Base-by-base conservation (phyloP, 2,329 filamentous ascomycete genomes). In the Paramyrothecium sp. region DNA sequence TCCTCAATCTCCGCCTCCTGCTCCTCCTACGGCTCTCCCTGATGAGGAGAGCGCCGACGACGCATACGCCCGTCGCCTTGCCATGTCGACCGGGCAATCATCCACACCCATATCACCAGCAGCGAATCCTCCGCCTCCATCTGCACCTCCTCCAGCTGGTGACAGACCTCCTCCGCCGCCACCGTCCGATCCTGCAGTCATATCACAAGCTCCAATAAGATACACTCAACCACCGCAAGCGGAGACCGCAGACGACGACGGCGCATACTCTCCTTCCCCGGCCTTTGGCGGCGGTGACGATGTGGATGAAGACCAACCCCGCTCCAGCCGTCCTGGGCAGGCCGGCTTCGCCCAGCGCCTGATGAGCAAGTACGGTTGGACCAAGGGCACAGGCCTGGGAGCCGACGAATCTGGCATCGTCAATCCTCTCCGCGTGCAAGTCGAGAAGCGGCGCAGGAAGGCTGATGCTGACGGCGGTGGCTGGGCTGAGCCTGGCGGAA, bases 301-400 rank as follows among this genome's bases (percentile, higher is more conserved):
- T 20, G 55, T 55, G 67, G 71, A 69, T 21, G 73, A 77, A 63
- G 71, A 74, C 38, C 82, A 77, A 17, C 60, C 58, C 51, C 84
- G 85, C 41, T 88, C 88, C 47, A 84, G 78, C 56, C 86, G 88
- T 3, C 92, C 92, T 0, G 91, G 92, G 17, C 90, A 96, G 72
- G 84, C 87, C 62, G 90, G 89, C 54, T 97, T 97, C 72, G 95
- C 92, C 0, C 86, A 92, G 63, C 89, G 92, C 34, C 84, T 98
- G 56, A 92, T 99, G 86, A 84, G 86, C 60, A 98, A 97, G 71
- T 95, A 97, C 75, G 95, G 95, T 56, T 98, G 93, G 91, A 89
- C 87, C 38, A 89, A 93, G 67, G 95, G 95, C 22, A 84, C 89
- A 60, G 95, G 95, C 20, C 85, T 99, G 3, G 95, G 95, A 63